A percentile compares a stretch with the other conserved stretches of the same genome.
Evolutionary conservation across 2,329 filamentous ascomycete species (phyloP).

Genomic region (Pyricularia grisea): DNA sequence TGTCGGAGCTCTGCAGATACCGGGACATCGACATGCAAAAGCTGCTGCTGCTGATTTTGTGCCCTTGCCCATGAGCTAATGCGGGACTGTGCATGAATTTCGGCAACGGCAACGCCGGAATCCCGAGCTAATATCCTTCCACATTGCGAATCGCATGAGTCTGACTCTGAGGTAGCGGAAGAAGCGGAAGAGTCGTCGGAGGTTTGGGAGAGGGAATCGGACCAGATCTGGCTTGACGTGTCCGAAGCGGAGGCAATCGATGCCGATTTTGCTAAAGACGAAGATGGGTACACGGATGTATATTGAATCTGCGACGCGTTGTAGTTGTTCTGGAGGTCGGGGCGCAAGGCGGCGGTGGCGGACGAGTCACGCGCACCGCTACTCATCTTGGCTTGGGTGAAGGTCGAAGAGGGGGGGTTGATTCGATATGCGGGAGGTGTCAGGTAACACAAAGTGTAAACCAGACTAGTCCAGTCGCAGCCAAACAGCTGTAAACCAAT

Average conservation of each 20-base stretch:
- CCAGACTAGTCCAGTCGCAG: conserved; percentile 9
- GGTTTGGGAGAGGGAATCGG: conserved; percentile 58
- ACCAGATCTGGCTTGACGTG: conserved; percentile 71
- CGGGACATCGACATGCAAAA: conserved; percentile 22
- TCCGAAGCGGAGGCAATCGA: conserved; percentile 70
- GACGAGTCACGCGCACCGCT: conserved; percentile 42
- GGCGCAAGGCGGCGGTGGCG: conserved; percentile 32
- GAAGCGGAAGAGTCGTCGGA: conserved; percentile 61
- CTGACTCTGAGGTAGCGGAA: conserved; percentile 15
- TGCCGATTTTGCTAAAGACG: conserved; percentile 63
- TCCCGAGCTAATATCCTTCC: neutral
- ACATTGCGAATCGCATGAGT: conserved; percentile 28
- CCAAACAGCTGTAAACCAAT: conserved; percentile 9
- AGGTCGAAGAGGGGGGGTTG: neutral
- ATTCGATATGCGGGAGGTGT: neutral
- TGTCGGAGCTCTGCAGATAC: conserved; percentile 55
- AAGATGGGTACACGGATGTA: conserved; percentile 20
- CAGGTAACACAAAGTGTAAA: neutral
- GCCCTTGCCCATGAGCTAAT: conserved; percentile 21
- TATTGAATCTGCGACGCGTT: neutral
- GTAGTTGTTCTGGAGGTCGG: conserved; percentile 39
- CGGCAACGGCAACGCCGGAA: neutral
- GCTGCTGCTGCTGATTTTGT: conserved; percentile 10
- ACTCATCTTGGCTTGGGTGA: conserved; percentile 43
- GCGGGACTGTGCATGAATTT: neutral